Conservation (phyloP, 2,329 filamentous ascomycete species). For the Periconia sp. region DNA sequence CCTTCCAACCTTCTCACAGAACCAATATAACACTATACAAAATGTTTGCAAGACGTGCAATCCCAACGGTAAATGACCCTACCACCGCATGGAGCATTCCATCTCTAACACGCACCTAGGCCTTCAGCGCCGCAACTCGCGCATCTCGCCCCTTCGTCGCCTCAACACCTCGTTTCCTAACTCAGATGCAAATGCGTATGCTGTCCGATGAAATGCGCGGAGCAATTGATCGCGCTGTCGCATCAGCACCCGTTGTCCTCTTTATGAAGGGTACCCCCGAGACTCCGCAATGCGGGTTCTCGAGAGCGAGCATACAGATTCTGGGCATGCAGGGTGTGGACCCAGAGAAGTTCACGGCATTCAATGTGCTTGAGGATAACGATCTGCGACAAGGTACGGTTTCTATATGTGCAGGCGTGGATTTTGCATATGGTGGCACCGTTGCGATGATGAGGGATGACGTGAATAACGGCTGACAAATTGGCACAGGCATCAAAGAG, state of each 20-base stretch:
- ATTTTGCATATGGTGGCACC: neutral
- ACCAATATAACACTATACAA: conserved; percentile 12
- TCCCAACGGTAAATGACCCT: conserved; percentile 32
- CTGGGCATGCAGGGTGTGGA: conserved; percentile 93
- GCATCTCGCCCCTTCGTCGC: conserved; percentile 33
- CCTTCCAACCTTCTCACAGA: conserved; percentile 12
- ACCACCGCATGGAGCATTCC: neutral
- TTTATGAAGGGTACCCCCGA: conserved; percentile 99
- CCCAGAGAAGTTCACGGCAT: conserved; percentile 94
- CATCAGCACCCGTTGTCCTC: conserved; percentile 85
- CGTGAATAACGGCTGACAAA: conserved; percentile 9
- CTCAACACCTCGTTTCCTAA: conserved; percentile 47
- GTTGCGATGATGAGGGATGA: neutral
- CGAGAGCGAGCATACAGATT: conserved; percentile 91
- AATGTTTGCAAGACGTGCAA: conserved; percentile 43
- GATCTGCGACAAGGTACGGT: conserved; percentile 75
- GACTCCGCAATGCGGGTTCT: conserved; percentile 95
- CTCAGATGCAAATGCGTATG: conserved; percentile 60
- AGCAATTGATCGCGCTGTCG: conserved; percentile 89
- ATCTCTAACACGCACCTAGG: conserved; percentile 18
- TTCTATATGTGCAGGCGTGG: neutral
- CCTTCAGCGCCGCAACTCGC: conserved; percentile 39
- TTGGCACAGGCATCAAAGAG: conserved; percentile 82
- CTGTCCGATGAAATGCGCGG: conserved; percentile 77
- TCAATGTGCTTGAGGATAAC: conserved; percentile 92